Percentiles rank a stretch among this genome's conserved stretches.
Evolutionary conservation across 441 rosid genomes (phyloP).

Genomic region (Raphanus hybrid): DNA sequence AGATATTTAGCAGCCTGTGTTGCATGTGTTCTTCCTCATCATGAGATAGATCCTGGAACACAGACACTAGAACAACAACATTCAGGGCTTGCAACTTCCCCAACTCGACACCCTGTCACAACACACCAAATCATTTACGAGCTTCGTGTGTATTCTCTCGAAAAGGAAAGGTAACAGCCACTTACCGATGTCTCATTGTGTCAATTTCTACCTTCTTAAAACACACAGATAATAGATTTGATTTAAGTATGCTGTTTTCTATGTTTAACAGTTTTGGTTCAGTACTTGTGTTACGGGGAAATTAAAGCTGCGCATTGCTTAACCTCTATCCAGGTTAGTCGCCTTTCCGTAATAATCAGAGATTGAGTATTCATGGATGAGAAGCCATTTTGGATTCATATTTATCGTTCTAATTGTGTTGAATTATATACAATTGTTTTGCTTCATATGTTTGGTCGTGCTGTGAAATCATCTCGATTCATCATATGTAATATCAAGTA

Average conservation of each 20-base stretch:
- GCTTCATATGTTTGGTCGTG: neutral
- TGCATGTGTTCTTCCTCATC: slow-evolving; percentile 79
- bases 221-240: neutral
- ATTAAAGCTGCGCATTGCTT: slow-evolving; percentile 91
- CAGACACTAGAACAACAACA: slow-evolving; percentile 60
- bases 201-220: slow-evolving; percentile 5
- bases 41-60: slow-evolving; percentile 71
- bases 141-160: slow-evolving; percentile 90
- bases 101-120: slow-evolving; percentile 84
- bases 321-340: slow-evolving; percentile 90
- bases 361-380: neutral
- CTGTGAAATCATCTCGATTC: neutral
- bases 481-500: neutral
- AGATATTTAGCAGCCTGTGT: slow-evolving; percentile 92
- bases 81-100: slow-evolving; percentile 74
- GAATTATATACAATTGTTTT: neutral
- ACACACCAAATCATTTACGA: slow-evolving; percentile 88
- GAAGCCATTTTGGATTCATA: neutral
- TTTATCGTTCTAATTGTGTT: neutral
- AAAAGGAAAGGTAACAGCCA: slow-evolving; percentile 79
- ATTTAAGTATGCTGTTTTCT: slow-evolving; percentile 24
- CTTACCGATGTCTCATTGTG: slow-evolving; percentile 2
- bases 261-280: slow-evolving; percentile 64
- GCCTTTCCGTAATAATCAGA: slow-evolving; percentile 6
- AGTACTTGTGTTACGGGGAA: slow-evolving; percentile 76